Evolutionary conservation across 2,329 filamentous ascomycete genomes (phyloP).

Genomic region (Xylariales sp.): DNA sequence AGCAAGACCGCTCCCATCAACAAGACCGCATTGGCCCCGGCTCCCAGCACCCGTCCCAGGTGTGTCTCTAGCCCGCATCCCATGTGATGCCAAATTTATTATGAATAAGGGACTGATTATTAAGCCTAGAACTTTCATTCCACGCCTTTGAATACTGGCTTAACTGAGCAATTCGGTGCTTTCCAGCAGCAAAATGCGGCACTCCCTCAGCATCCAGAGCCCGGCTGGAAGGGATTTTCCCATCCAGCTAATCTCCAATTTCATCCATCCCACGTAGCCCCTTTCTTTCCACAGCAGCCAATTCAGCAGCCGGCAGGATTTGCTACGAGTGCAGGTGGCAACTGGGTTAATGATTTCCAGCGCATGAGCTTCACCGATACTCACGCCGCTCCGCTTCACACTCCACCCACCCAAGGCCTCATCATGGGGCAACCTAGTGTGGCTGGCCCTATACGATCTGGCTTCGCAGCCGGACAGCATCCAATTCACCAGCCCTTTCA

Average conservation of each 20-base stretch:
- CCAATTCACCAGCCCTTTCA: conserved; percentile 6
- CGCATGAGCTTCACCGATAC: conserved; percentile 55
- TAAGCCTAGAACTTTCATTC: conserved; percentile 42
- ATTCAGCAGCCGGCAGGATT: not conserved
- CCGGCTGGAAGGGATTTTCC: not conserved
- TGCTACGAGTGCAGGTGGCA: conserved; percentile 31
- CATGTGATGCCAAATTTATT: not conserved
- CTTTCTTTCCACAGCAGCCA: conserved; percentile 6
- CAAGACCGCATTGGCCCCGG: conserved; percentile 70
- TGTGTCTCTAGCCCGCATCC: conserved; percentile 28
- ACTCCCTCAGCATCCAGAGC: conserved; percentile 23
- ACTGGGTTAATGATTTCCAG: conserved; percentile 58
- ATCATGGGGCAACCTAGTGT: conserved; percentile 9
- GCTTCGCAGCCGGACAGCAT: not conserved
- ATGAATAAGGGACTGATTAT: conserved; percentile 21
- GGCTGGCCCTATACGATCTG: not conserved
- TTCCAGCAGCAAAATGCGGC: conserved; percentile 38
- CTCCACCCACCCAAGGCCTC: conserved; percentile 6
- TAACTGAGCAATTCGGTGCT: conserved; percentile 35
- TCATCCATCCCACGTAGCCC: conserved; percentile 1
- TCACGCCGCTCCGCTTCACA: not conserved
- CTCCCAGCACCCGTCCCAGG: conserved; percentile 36
- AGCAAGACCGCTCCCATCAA: conserved; percentile 76
- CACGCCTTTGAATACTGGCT: conserved; percentile 22
- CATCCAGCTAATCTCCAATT: not conserved